Base-by-base conservation (phyloP, 768 basidiomycete species). In the Strobilomyces echinocephalus region DNA sequence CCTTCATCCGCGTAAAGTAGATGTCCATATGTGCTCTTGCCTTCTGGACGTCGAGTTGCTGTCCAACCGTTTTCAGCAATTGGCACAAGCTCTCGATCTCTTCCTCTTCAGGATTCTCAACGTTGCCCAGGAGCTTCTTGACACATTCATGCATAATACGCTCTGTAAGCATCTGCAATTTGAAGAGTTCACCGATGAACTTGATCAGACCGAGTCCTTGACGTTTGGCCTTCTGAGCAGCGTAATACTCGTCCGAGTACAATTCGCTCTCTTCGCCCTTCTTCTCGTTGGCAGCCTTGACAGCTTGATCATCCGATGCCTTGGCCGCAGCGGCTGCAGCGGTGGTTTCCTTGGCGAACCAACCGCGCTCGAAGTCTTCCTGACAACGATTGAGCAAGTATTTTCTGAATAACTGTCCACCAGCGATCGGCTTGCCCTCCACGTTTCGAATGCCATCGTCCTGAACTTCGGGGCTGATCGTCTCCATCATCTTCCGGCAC, bases 71-170 rank as follows among this genome's bases (percentile, higher is more conserved):
- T 20, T 87, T 80, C 49, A 99, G 70, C 50, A 98, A 80, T 69
- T 92, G 93, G 80, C 94, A 97, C 52, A 97, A 79, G 44, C 87
- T 91, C 78, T 98, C 95, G 58, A 99, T 89, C 66, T 97, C 95
- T 74, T 97, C 95, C 73, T 98, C 95, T 65, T 97, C 94, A 0
- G 94, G 97, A 63, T 91, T 90, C 60, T 92, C 86, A 53, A 95
- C 87, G 67, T 99, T 97, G 50, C 87, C 82, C 12, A 98, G 77
- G 12, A 97, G 80, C 74, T 95, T 94, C 81, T 93, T 92, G 68
- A 97, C 85, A 77, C 95, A 99, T 72, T 93, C 90, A 76, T 94
- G 90, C 91, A 98, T 99, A 74, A 98, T 95, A 61, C 92, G 87
- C 74, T 94, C 92, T 45, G 93, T 94, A 50, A 98, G 77, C 93